A percentile compares a stretch with the other conserved stretches of the same genome.
These are phyloP conservation scores for Albifimbria verrucaria DNA, from an alignment of 2,329 filamentous ascomycete genomes.

Conservation along the genomic window DNA sequence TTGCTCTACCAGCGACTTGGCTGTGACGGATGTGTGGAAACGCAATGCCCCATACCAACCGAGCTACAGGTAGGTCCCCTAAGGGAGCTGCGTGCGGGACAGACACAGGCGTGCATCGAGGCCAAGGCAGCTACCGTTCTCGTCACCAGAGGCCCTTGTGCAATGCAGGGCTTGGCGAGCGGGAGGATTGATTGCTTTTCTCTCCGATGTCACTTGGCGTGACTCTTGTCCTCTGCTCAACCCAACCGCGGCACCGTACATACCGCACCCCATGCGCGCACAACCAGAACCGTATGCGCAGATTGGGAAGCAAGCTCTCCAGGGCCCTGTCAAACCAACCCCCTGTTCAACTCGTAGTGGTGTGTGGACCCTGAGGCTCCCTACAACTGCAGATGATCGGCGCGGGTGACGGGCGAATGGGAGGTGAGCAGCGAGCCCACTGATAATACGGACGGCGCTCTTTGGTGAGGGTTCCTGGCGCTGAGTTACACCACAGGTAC, in stretches of 20 bases:
- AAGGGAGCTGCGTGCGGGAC: too few relatives aligned
- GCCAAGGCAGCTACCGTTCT: too few relatives aligned
- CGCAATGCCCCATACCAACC: not conserved
- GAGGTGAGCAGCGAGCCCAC: not conserved
- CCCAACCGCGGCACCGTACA: too few relatives aligned
- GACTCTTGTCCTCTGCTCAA: too few relatives aligned
- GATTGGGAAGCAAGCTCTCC: not conserved
- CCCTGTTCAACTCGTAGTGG: constrained; percentile 6
- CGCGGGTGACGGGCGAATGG: not conserved
- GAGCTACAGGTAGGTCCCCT: not conserved
- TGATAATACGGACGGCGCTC: not conserved
- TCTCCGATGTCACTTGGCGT: too few relatives aligned
- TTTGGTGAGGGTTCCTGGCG: not conserved
- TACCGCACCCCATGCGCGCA: too few relatives aligned
- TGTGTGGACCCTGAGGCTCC: constrained; percentile 25
- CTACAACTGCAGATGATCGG: not conserved
- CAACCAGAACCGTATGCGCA: too few relatives aligned
- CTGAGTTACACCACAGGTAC: not conserved
- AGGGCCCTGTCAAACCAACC: too few relatives aligned
- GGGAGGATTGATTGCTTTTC: too few relatives aligned
- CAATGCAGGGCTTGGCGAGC: too few relatives aligned
- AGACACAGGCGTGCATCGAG: too few relatives aligned
- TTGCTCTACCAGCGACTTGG: not conserved
- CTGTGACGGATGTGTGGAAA: not conserved
- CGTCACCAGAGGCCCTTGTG: too few relatives aligned